Percentiles rank a stretch among this genome's conserved stretches.
Evolutionary conservation across 129 eudicot species (phyloP).

Genomic region (Pittosporum tobira): DNA sequence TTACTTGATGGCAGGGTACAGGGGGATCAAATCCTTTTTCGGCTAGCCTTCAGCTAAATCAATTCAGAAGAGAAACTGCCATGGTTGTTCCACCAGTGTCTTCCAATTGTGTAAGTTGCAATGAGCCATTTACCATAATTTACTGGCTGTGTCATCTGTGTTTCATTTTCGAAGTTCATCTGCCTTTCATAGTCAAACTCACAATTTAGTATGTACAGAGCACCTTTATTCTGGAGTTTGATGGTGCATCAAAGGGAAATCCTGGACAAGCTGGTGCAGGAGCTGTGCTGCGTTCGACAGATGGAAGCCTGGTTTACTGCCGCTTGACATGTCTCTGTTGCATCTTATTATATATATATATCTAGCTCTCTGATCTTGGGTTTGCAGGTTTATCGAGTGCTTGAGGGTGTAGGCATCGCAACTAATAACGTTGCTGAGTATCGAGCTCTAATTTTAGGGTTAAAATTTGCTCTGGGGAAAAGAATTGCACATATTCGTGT

Average conservation of each 20-base stretch:
- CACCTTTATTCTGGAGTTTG: slow-evolving; percentile 79
- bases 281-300: slow-evolving; percentile 64
- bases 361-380: slow-evolving; percentile 11
- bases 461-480: slow-evolving; percentile 59
- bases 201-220: slow-evolving; percentile 19
- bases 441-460: slow-evolving; percentile 71
- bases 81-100: slow-evolving; percentile 53
- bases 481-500: slow-evolving; percentile 65
- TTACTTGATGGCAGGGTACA: slow-evolving; percentile 24
- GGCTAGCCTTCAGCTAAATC: slow-evolving; percentile 33
- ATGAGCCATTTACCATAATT: neutral
- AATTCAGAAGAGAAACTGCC: slow-evolving; percentile 40
- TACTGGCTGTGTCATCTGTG: neutral
- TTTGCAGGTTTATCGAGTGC: slow-evolving; percentile 57
- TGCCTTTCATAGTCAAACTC: neutral
- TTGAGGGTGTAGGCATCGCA: slow-evolving; percentile 78
- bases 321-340: neutral
- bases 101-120: slow-evolving; percentile 55
- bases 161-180: neutral
- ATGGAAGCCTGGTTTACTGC: slow-evolving; percentile 66
- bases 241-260: slow-evolving; percentile 97
- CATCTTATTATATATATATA: neutral
- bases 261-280: slow-evolving; percentile 99
- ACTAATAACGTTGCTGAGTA: slow-evolving; percentile 87
- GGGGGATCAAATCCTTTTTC: slow-evolving; percentile 44